phyloP scores from a whole-genome alignment of 208 protist genomes.

The Trypanosoma platydactyli region DNA sequence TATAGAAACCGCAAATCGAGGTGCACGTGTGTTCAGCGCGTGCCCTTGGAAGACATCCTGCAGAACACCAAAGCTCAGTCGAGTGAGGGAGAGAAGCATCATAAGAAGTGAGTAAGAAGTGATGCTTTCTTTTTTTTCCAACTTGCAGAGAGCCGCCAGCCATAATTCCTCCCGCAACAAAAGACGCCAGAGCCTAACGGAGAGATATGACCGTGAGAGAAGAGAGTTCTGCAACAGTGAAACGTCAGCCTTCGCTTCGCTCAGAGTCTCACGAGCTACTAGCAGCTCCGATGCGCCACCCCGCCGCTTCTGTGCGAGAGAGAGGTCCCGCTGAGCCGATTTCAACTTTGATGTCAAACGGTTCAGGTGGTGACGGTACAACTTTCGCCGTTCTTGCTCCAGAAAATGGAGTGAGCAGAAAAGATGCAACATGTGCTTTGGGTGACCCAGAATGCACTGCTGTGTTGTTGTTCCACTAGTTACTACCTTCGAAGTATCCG shows the following conservation, averaged over 20 bases:
- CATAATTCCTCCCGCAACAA: slow-evolving; percentile 58
- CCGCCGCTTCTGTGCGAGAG: neutral
- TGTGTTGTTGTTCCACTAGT: neutral
- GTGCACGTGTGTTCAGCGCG: slow-evolving; percentile 43
- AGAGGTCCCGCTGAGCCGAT: neutral
- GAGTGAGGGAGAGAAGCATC: slow-evolving; percentile 42
- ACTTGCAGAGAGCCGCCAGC: slow-evolving; percentile 37
- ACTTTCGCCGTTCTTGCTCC: slow-evolving; percentile 47
- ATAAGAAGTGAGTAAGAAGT: slow-evolving; percentile 21
- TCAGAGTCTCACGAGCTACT: neutral
- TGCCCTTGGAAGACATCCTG: slow-evolving; percentile 60
- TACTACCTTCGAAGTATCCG: neutral
- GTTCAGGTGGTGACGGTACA: slow-evolving; percentile 25
- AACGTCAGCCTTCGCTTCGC: slow-evolving; percentile 27
- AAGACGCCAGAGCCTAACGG: slow-evolving; percentile 66
- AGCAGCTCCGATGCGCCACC: neutral
- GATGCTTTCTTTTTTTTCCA: neutral
- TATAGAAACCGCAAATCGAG: slow-evolving; percentile 84
- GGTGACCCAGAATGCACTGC: neutral
- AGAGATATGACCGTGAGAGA: slow-evolving; percentile 59
- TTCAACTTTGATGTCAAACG: slow-evolving; percentile 11
- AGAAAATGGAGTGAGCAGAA: slow-evolving; percentile 47
- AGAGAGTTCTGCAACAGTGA: slow-evolving; percentile 41
- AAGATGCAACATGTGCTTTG: slow-evolving; percentile 20
- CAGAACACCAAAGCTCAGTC: slow-evolving; percentile 55